Evolutionary conservation across 208 protist genomes (phyloP), one percentile per base, ranked within the genome.

Genomic region (Strigomonas culicis): DNA sequence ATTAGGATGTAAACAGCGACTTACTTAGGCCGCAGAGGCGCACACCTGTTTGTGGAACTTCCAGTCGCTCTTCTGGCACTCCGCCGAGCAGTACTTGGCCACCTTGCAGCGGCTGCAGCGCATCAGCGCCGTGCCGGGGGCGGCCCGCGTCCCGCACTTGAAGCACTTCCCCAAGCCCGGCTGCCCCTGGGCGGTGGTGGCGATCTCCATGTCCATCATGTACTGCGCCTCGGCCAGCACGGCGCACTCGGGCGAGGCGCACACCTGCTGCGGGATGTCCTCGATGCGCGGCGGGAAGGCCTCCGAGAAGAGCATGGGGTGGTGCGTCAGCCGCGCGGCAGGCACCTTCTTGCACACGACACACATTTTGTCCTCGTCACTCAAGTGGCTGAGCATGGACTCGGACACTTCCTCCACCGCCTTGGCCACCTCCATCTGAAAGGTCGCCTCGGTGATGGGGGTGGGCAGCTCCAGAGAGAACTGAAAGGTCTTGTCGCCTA

Each of bases 71-170:
- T 73, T 70, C 69, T 92, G 86, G 50, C 83, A 90, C 53, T 70
- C 71, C 28, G 70, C 49, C 43, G 53, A 74, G 80, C 86, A 92
- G 70, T 89, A 92, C 63, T 77, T 84, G 8, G 80, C 82, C 1
- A 87, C 64, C 58, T 86, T 86, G 75, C 86, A 92, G 21, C 80
- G 66, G 34, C 74, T 78, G 77, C 85, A 92, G 22, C 72, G 85
- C 56, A 80, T 72, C 19, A 89, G 67, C 19, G 68, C 68, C 27
- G 36, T 63, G 1, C 27, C 11, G n/a, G 22, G 28, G 6, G 32
- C 25, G 11, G 28, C 21, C 19, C 19, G 24, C 36, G 3, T 22
- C 6, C 72, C 72, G 53, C 80, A 87, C 52, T 55, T 64, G 32
- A 84, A 84, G 67, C 81, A 87, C 15, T 31, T 24, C 39, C 17